Percentiles rank a stretch among this genome's conserved stretches.
These are phyloP conservation scores for Chaetoceros tenuissimus DNA, from an alignment of 108 stramenopile genomes.

Conservation along the genomic window DNA sequence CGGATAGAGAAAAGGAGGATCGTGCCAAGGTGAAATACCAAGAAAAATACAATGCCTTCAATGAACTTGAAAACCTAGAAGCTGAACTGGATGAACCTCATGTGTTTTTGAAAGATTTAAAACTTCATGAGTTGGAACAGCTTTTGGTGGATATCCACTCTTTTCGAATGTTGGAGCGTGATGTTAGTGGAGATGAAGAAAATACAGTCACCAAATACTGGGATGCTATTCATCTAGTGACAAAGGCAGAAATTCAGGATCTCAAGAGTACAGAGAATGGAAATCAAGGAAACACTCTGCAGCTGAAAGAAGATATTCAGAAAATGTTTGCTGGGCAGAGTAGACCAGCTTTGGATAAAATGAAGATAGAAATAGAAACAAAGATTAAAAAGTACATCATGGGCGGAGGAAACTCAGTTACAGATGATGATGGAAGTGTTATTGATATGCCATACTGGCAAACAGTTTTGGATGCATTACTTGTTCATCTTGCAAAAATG, in stretches of 20 bases:
- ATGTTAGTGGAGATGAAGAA: slow-evolving; percentile 24
- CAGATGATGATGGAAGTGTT: slow-evolving; percentile 26
- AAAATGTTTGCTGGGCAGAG: slow-evolving; percentile 77
- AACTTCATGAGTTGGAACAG: slow-evolving; percentile 75
- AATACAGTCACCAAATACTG: slow-evolving; percentile 67
- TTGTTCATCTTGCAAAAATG: slow-evolving; percentile 77
- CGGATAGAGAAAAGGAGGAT: slow-evolving; percentile 61
- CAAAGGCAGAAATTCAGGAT: slow-evolving; percentile 58
- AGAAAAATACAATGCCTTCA: slow-evolving; percentile 79
- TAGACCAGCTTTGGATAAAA: slow-evolving; percentile 55
- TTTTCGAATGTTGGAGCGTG: slow-evolving; percentile 66
- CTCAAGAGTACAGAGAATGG: slow-evolving; percentile 61
- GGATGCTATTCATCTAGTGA: slow-evolving; percentile 64
- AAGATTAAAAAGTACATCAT: slow-evolving; percentile 33
- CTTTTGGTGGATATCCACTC: slow-evolving; percentile 75
- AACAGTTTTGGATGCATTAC: slow-evolving; percentile 66
- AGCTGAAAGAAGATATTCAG: slow-evolving; percentile 38
- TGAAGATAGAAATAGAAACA: slow-evolving; percentile 70
- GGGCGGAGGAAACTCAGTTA: slow-evolving; percentile 4
- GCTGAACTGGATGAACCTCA: slow-evolving; percentile 77
- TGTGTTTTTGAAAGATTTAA: slow-evolving; percentile 60
- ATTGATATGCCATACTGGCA: slow-evolving; percentile 84
- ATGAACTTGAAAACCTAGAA: slow-evolving; percentile 69
- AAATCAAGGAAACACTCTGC: slow-evolving; percentile 50
- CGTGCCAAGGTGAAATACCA: slow-evolving; percentile 76